Conservation (phyloP, 208 protist species). For the Zelonia costaricensis region DNA sequence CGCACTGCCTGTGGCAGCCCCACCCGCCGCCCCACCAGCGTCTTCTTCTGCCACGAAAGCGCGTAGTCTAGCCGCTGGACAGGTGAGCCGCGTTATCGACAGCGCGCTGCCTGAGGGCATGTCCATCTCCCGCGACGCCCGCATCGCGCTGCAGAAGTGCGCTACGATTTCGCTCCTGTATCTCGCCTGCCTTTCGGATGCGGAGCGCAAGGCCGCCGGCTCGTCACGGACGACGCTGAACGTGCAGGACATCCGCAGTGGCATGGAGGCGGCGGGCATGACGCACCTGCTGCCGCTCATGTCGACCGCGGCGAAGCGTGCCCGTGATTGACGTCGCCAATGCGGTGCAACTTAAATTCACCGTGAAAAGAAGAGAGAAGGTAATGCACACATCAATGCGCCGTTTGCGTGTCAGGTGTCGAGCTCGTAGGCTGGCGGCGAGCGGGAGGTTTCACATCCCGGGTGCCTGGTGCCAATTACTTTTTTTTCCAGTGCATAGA, state of each 20-base stretch:
- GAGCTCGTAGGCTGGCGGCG: no score
- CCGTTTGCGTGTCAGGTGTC: no score
- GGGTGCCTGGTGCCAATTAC: no score
- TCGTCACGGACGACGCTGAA: conserved; percentile 63
- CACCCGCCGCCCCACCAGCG: not conserved
- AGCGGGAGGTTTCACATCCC: no score
- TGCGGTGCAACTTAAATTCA: no score
- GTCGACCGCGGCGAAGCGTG: conserved; percentile 48
- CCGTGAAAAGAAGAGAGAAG: not conserved
- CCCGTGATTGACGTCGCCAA: conserved; percentile 18
- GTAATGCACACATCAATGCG: no score
- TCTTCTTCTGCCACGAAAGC: conserved; percentile 1
- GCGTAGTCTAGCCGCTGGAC: conserved; percentile 65
- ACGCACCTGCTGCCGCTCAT: conserved; percentile 62
- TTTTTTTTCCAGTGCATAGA: no score
- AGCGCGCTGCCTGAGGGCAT: conserved; percentile 61
- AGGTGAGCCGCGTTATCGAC: conserved; percentile 68
- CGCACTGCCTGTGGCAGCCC: no score
- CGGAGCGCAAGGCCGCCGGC: conserved; percentile 43
- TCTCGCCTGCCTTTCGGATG: conserved; percentile 71
- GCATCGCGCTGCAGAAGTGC: conserved; percentile 77
- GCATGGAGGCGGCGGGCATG: conserved; percentile 74
- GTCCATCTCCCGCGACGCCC: conserved; percentile 65
- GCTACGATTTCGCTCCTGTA: conserved; percentile 73
- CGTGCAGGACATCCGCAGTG: conserved; percentile 61